phyloP scores from a whole-genome alignment of 768 basidiomycete species.

The Sistotremastrum niveocremeum region DNA sequence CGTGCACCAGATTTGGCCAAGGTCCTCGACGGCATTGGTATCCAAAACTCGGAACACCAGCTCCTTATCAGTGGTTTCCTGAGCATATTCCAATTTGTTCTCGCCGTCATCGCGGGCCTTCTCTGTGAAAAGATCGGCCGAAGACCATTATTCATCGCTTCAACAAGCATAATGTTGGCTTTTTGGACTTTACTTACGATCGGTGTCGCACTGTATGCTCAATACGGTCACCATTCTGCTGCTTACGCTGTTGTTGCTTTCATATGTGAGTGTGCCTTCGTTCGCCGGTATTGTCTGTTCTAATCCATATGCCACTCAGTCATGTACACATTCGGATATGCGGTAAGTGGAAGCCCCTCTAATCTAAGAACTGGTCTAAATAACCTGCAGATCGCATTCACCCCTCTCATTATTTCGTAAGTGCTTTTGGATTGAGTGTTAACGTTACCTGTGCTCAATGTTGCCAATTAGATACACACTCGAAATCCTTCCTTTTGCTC shows the following conservation, averaged over 20 bases:
- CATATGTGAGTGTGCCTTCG: no score
- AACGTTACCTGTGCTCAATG: background rate
- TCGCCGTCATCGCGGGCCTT: constrained; percentile 36
- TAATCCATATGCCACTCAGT: no score
- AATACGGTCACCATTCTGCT: constrained; percentile 8
- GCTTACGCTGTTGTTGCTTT: no score
- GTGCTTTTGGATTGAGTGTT: constrained; percentile 2
- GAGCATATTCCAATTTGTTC: constrained; percentile 41
- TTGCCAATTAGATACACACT: constrained; percentile 20
- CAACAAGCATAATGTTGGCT: constrained; percentile 28
- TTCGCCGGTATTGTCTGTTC: no score
- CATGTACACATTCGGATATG: no score
- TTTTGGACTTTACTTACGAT: constrained; percentile 27
- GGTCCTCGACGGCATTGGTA: constrained; percentile 39
- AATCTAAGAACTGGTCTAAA: background rate
- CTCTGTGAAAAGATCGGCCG: constrained; percentile 37
- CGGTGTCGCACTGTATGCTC: constrained; percentile 20
- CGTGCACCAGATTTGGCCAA: constrained; percentile 25
- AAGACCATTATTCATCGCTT: constrained; percentile 35
- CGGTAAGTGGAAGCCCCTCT: no score
- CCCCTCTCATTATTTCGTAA: constrained; percentile 26
- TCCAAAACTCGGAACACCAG: constrained; percentile 32
- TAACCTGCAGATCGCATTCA: constrained; percentile 21
- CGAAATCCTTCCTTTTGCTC: constrained; percentile 28
- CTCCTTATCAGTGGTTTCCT: constrained; percentile 36